phyloP scores from a whole-genome alignment of 345 rosid species.

The Heritiera littoralis region DNA sequence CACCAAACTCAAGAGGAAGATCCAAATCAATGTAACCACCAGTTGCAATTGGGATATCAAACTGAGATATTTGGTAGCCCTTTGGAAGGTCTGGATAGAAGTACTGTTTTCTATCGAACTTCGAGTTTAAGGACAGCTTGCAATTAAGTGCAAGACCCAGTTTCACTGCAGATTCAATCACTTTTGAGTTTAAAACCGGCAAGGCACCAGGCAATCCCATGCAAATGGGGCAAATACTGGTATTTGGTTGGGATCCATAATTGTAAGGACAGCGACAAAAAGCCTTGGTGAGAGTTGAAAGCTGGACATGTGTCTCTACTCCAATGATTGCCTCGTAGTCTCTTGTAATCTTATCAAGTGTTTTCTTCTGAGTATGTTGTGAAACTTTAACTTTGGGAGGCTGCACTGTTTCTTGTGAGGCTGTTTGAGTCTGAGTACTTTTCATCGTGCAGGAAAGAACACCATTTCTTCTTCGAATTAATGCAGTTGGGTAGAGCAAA shows the following conservation, averaged over 20 bases:
- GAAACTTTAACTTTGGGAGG: conserved; percentile 42
- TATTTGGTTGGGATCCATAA: conserved; percentile 76
- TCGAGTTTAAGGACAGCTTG: conserved; percentile 70
- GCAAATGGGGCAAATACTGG: conserved; percentile 79
- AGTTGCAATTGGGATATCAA: conserved; percentile 84
- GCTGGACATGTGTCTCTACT: conserved; percentile 93
- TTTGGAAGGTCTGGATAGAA: conserved; percentile 96
- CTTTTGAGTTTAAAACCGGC: conserved; percentile 81
- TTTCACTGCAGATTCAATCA: conserved; percentile 76
- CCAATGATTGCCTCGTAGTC: conserved; percentile 86
- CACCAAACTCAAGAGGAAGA: conserved; percentile 84
- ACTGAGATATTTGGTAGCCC: conserved; percentile 94
- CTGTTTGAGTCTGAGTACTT: conserved; percentile 43
- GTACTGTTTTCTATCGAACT: conserved; percentile 94
- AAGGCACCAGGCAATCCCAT: conserved; percentile 96
- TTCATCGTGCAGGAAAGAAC: conserved; percentile 45
- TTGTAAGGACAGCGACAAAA: conserved; percentile 83
- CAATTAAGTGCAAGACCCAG: conserved; percentile 87
- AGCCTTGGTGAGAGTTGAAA: conserved; percentile 81
- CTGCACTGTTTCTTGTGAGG: conserved; percentile 53
- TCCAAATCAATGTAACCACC: conserved; percentile 79
- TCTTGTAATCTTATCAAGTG: conserved; percentile 48
- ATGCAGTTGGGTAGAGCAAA: conserved; percentile 39
- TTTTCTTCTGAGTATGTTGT: conserved; percentile 43
- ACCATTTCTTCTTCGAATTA: conserved; percentile 45